phyloP scores from a whole-genome alignment of 768 basidiomycete species.

The Suillus variegatus region DNA sequence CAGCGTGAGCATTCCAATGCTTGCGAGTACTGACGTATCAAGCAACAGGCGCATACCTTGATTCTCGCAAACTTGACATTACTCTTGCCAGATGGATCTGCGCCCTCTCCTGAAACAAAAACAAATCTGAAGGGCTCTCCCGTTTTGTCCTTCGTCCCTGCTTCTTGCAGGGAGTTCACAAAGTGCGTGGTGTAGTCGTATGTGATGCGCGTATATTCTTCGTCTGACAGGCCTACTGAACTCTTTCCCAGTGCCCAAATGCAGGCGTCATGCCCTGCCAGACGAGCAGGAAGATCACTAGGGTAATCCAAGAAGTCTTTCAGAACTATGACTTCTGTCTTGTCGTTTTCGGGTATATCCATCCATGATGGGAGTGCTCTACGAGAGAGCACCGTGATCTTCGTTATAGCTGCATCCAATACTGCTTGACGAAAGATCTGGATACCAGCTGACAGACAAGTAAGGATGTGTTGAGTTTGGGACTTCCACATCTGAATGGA shows the following conservation, averaged over 20 bases:
- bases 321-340: conserved; percentile 34
- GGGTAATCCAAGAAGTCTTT: conserved; percentile 36
- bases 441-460: conserved; percentile 31
- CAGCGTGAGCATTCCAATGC: background rate
- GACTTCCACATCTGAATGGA: background rate
- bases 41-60: conserved; percentile 31
- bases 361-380: conserved; percentile 36
- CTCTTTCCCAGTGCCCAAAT: conserved; percentile 38
- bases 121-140: conserved; percentile 38
- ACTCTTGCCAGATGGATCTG: conserved; percentile 35
- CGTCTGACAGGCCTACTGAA: conserved; percentile 29
- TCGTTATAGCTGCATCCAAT: conserved; percentile 27
- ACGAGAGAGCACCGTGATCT: conserved; percentile 36
- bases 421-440: conserved; percentile 35
- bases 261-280: conserved; percentile 37
- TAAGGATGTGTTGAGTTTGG: background rate
- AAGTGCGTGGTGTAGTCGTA: conserved; percentile 36
- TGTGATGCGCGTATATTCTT: conserved; percentile 35
- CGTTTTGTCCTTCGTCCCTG: conserved; percentile 18
- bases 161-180: conserved; percentile 28
- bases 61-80: conserved; percentile 34
- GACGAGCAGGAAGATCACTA: conserved; percentile 25
- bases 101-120: conserved; percentile 38
- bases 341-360: conserved; percentile 24
- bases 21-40: background rate